phyloP scores from a whole-genome alignment of 768 basidiomycete species.

The Leccinellum albellum region DNA sequence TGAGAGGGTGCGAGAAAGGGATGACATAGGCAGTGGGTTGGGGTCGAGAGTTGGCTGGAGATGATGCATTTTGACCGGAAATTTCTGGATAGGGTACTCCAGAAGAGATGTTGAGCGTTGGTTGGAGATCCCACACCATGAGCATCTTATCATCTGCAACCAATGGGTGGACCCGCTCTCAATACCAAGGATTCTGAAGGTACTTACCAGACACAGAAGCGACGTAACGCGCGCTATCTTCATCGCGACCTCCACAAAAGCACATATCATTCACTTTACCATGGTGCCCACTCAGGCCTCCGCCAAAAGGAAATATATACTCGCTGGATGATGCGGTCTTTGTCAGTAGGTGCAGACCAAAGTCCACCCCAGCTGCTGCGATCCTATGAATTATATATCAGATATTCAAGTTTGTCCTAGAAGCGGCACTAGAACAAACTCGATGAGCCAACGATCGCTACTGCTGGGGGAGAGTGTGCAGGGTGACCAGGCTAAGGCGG shows the following conservation, averaged over 20 bases:
- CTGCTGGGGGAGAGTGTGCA: slow-evolving; percentile 61
- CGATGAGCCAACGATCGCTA: slow-evolving; percentile 64
- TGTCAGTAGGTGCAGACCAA: slow-evolving; percentile 65
- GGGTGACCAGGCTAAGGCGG: slow-evolving; percentile 78
- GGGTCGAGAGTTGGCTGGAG: slow-evolving; percentile 37
- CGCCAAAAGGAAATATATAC: slow-evolving; percentile 66
- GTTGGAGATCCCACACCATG: slow-evolving; percentile 84
- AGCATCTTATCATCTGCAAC: slow-evolving; percentile 73
- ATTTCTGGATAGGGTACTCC: slow-evolving; percentile 30
- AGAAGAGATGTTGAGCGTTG: slow-evolving; percentile 45
- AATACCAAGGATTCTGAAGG: neutral
- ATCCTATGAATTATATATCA: slow-evolving; percentile 44
- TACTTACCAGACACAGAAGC: slow-evolving; percentile 72
- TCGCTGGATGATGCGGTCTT: slow-evolving; percentile 49
- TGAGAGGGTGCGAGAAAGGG: slow-evolving; percentile 68
- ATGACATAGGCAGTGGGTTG: slow-evolving; percentile 80
- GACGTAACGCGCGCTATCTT: slow-evolving; percentile 68
- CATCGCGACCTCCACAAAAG: slow-evolving; percentile 72
- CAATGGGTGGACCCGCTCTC: neutral
- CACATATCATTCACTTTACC: slow-evolving; percentile 73
- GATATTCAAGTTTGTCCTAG: neutral
- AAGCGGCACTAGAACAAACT: slow-evolving; percentile 43
- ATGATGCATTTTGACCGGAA: slow-evolving; percentile 28
- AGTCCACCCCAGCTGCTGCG: slow-evolving; percentile 63
- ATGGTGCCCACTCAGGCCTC: slow-evolving; percentile 78